Evolutionary conservation across 2,329 filamentous ascomycete genomes (phyloP).

Genomic region (Grosmannia huntii): DNA sequence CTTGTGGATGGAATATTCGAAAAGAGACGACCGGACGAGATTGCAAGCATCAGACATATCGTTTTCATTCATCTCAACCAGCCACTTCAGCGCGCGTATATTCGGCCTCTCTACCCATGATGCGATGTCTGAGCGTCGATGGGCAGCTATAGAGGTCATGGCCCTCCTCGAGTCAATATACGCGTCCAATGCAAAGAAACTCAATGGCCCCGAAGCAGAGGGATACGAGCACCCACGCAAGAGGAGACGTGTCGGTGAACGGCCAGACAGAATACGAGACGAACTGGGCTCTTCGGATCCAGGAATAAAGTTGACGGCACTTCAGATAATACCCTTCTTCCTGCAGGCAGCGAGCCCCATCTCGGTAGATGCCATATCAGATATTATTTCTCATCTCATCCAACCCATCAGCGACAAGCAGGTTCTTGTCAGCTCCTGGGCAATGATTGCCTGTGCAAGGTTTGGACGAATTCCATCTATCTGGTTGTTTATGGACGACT

Average conservation of each 20-base stretch:
- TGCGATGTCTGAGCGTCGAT: constrained; percentile 42
- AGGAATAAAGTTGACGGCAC: constrained; percentile 33
- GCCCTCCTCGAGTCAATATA: constrained; percentile 42
- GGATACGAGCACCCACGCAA: constrained; percentile 38
- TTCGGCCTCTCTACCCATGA: constrained; percentile 44
- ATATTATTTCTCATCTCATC: constrained; percentile 45
- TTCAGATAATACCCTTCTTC: constrained; percentile 47
- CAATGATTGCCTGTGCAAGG: constrained; percentile 71
- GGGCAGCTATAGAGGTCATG: constrained; percentile 46
- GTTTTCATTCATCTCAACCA: constrained; percentile 34
- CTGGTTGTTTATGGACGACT: constrained; percentile 14
- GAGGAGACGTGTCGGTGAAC: constrained; percentile 30
- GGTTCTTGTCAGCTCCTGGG: constrained; percentile 58
- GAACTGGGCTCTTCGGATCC: constrained; percentile 32
- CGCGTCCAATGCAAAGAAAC: constrained; percentile 14
- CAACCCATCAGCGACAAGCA: constrained; percentile 58
- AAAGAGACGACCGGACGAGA: constrained; percentile 54
- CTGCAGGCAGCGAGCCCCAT: constrained; percentile 30
- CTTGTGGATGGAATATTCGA: constrained; percentile 68
- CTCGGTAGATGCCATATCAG: constrained; percentile 36
- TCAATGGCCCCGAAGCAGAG: constrained; percentile 13
- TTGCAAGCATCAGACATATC: constrained; percentile 68
- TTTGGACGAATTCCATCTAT: constrained; percentile 30
- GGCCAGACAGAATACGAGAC: constrained; percentile 32
- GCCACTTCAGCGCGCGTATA: constrained; percentile 32